These are phyloP conservation scores for Stevia rebaudiana DNA, from an alignment of 140 eudicot species.

Conservation along the genomic window DNA sequence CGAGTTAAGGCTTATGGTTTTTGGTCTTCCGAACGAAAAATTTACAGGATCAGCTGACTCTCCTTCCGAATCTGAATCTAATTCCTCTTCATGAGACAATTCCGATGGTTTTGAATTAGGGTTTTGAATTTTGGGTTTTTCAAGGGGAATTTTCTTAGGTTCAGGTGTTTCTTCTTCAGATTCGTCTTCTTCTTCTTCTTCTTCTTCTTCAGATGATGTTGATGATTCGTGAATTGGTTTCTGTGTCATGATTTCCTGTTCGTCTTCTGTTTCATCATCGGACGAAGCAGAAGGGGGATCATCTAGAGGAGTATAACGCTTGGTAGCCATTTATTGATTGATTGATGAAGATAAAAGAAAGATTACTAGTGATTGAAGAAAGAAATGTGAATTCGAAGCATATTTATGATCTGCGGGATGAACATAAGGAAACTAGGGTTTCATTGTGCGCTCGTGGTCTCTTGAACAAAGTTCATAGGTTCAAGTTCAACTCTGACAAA, in stretches of 20 bases:
- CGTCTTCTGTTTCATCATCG: conserved; percentile 33
- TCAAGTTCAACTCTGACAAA: no score
- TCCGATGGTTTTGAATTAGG: conserved; percentile 10
- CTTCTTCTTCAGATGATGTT: conserved; percentile 14
- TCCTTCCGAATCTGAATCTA: conserved; percentile 15
- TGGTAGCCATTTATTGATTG: conserved; percentile 24
- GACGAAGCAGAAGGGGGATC: conserved; percentile 39
- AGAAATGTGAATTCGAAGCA: conserved; percentile 1
- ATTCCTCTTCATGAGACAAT: conserved; percentile 12
- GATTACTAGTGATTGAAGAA: background rate
- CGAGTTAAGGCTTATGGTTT: conserved; percentile 6
- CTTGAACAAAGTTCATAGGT: background rate
- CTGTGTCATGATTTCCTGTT: conserved; percentile 9
- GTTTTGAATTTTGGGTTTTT: conserved; percentile 15
- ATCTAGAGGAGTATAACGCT: conserved; percentile 27
- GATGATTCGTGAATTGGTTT: conserved; percentile 6
- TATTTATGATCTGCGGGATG: background rate
- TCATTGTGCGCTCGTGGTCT: background rate
- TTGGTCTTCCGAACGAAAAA: background rate
- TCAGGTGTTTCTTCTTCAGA: background rate
- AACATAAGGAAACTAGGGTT: conserved; percentile 19
- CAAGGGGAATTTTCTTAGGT: background rate
- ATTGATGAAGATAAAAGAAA: background rate
- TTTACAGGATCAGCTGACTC: background rate
- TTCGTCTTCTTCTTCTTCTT: conserved; percentile 13